These are phyloP conservation scores for Straminergon stramineum DNA, from an alignment of 225 moss, liverwort and hornwort genomes.

Conservation along the genomic window DNA sequence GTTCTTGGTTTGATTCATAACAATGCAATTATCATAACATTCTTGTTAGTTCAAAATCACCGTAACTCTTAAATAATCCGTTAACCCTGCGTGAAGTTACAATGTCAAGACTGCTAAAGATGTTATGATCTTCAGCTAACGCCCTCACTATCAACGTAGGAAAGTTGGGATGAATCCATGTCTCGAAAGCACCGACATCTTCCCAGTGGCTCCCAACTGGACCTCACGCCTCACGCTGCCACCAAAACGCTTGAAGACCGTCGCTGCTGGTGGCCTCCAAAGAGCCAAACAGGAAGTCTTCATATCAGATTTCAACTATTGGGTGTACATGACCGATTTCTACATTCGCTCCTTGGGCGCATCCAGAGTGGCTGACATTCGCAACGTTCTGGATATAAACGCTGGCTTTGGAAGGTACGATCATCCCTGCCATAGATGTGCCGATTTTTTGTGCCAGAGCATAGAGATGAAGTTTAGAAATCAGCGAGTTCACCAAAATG, in stretches of 20 bases:
- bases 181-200: slow-evolving; percentile 2
- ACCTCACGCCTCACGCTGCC: slow-evolving; percentile 19
- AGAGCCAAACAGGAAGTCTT: slow-evolving; percentile 40
- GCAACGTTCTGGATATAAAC: slow-evolving; percentile 43
- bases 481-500: not conserved
- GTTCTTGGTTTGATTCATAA: not conserved
- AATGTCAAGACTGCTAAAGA: not conserved
- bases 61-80: no score
- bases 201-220: slow-evolving; percentile 8
- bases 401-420: slow-evolving; percentile 52
- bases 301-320: slow-evolving; percentile 41
- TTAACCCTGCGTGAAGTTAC: not conserved
- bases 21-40: not conserved
- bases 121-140: not conserved
- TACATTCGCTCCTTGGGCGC: slow-evolving; percentile 42
- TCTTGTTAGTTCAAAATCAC: not conserved
- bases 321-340: slow-evolving; percentile 40
- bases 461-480: not conserved
- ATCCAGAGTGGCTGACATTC: slow-evolving; percentile 26
- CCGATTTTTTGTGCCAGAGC: not conserved
- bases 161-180: slow-evolving; percentile 38
- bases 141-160: slow-evolving; percentile 18
- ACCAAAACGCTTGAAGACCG: slow-evolving; percentile 13
- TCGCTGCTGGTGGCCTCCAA: slow-evolving; percentile 12
- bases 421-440: not conserved